Evolutionary conservation across 768 basidiomycete species (phyloP).

Genomic region (Boletus rubroflammeus): DNA sequence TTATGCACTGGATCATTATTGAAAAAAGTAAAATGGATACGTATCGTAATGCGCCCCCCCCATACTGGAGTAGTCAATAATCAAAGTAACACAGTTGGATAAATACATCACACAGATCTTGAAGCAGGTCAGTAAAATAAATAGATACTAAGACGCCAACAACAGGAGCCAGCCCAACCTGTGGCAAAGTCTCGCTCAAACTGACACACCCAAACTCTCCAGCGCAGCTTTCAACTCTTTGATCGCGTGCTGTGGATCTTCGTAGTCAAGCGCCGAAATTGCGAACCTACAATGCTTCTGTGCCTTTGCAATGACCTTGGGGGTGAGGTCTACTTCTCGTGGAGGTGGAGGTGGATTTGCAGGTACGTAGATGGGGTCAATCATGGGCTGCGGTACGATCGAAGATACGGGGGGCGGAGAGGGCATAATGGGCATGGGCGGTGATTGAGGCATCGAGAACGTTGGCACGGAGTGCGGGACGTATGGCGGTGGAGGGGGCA

Average conservation of each 20-base stretch:
- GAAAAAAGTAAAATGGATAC: neutral
- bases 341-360: conserved; percentile 22
- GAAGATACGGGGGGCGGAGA: neutral
- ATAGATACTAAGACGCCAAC: neutral
- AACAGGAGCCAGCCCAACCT: conserved; percentile 4
- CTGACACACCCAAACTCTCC: conserved; percentile 53
- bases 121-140: neutral
- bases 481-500: conserved; percentile 20
- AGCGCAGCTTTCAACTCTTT: conserved; percentile 80
- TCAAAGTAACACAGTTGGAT: neutral
- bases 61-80: neutral
- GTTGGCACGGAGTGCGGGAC: conserved; percentile 7
- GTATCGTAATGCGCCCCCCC: neutral
- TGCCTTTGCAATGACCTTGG: conserved; percentile 61
- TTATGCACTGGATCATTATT: conserved; percentile 3
- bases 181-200: neutral
- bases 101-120: conserved; percentile 1
- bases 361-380: conserved; percentile 10
- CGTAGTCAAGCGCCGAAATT: conserved; percentile 93
- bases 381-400: neutral
- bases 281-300: conserved; percentile 95
- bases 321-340: conserved; percentile 48
- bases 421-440: conserved; percentile 13
- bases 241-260: conserved; percentile 83
- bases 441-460: conserved; percentile 18